Conservation (phyloP, 1,139 yeast species). For the Candida albicans region DNA sequence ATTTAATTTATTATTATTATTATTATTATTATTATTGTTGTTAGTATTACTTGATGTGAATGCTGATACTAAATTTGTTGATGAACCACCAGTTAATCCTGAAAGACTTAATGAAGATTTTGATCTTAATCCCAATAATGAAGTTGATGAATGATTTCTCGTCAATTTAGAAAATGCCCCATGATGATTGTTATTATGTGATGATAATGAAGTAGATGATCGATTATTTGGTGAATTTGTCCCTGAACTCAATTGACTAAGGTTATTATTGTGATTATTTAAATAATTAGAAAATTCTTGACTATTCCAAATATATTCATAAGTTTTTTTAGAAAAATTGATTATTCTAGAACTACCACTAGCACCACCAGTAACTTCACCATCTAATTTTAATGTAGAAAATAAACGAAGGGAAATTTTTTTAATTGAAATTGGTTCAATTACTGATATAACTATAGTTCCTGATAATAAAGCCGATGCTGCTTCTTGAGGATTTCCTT, state of each 20-base stretch:
- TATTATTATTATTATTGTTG: constrained; percentile 21
- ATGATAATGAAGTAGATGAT: too few relatives aligned
- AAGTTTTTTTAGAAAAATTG: constrained; percentile 64
- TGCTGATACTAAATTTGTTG: constrained; percentile 13
- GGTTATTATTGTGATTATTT: constrained; percentile 32
- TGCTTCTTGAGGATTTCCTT: constrained; percentile 79
- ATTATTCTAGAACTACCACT: constrained; percentile 38
- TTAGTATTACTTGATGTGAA: constrained; percentile 14
- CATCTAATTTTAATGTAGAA: constrained; percentile 57
- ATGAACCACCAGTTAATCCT: constrained; percentile 16
- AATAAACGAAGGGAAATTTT: constrained; percentile 61
- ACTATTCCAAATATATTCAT: constrained; percentile 77
- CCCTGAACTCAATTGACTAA: constrained; percentile 7
- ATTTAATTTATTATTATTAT: constrained; percentile 16
- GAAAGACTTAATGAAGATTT: constrained; percentile 33
- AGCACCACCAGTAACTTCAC: constrained; percentile 9
- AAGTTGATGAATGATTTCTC: constrained; percentile 33
- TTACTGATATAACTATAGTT: constrained; percentile 69
- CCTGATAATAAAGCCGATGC: constrained; percentile 77
- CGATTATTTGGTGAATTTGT: too few relatives aligned
- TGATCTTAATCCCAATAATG: constrained; percentile 31
- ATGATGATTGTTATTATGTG: neutral
- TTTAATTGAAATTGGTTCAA: constrained; percentile 73
- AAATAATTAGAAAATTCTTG: constrained; percentile 47
- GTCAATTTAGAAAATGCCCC: constrained; percentile 22